Conservation (phyloP, 2,329 filamentous ascomycete genomes). For the Trichoderma aggressivum region DNA sequence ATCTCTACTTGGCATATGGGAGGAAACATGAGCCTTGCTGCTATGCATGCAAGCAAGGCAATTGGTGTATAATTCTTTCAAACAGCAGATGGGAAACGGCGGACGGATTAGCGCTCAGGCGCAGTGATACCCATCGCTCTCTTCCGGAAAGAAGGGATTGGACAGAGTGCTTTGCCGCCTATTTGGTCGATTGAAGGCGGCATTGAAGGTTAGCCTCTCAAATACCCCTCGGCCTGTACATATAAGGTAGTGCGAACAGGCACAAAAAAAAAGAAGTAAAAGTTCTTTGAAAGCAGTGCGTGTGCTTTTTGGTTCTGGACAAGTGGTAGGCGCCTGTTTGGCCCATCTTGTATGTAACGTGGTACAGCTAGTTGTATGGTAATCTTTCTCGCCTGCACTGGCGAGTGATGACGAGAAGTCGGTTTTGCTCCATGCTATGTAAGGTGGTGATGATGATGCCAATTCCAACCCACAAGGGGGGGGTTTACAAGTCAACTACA, state of each 20-base stretch:
- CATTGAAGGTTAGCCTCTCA: conserved; percentile 21
- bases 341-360: conserved; percentile 16
- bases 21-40: conserved; percentile 16
- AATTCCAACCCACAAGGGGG: not conserved
- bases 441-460: not conserved
- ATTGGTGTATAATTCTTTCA: conserved; percentile 18
- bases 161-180: conserved; percentile 22
- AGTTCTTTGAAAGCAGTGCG: conserved; percentile 13
- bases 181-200: conserved; percentile 25
- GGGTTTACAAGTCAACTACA: not conserved
- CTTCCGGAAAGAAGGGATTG: conserved; percentile 25
- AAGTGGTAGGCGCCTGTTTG: conserved; percentile 8
- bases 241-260: conserved; percentile 40
- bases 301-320: conserved; percentile 8
- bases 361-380: conserved; percentile 15
- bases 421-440: not conserved
- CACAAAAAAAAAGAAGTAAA: conserved; percentile 28
- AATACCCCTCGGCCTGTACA: conserved; percentile 31
- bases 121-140: conserved; percentile 10
- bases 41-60: not conserved
- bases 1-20: conserved; percentile 19
- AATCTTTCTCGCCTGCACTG: conserved; percentile 2
- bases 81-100: conserved; percentile 17
- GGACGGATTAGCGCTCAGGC: conserved; percentile 4
- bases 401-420: conserved; percentile 4